phyloP scores from a whole-genome alignment of 1,139 yeast species.

The Pichia sp. region DNA sequence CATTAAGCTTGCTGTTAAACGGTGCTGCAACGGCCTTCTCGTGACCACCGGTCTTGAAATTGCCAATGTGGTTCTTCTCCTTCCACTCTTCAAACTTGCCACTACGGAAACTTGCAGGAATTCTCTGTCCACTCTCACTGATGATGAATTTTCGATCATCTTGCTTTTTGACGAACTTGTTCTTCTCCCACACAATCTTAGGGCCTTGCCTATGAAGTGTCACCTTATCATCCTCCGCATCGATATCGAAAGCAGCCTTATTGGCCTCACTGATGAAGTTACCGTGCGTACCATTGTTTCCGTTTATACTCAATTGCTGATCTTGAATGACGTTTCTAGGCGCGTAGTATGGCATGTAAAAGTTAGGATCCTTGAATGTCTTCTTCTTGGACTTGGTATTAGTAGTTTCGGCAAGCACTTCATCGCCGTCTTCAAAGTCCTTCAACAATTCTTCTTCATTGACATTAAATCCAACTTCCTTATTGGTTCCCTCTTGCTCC shows the following conservation, averaged over 20 bases:
- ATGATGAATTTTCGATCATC: conserved; percentile 84
- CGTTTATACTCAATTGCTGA: conserved; percentile 56
- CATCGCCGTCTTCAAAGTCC: conserved; percentile 61
- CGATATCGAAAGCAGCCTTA: conserved; percentile 78
- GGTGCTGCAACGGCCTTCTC: conserved; percentile 25
- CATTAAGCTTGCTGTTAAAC: conserved; percentile 22
- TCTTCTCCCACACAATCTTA: conserved; percentile 89
- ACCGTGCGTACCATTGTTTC: conserved; percentile 11
- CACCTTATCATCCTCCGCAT: conserved; percentile 62
- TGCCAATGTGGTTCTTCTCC: conserved; percentile 53
- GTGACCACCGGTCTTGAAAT: conserved; percentile 46
- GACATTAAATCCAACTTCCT: conserved; percentile 54
- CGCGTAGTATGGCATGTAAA: conserved; percentile 85
- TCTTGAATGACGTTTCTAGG: conserved; percentile 78
- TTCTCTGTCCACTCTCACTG: conserved; percentile 89
- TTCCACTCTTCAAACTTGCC: conserved; percentile 94
- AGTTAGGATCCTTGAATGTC: conserved; percentile 70
- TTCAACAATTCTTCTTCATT: conserved; percentile 44
- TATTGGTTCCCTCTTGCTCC: conserved; percentile 23
- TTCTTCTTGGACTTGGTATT: conserved; percentile 27
- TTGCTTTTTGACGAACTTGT: conserved; percentile 77
- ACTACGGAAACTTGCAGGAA: conserved; percentile 87
- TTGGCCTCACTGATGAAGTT: conserved; percentile 75
- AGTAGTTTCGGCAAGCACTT: conserved; percentile 29
- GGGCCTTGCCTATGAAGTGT: conserved; percentile 45